phyloP scores from a whole-genome alignment of 345 rosid species.

The Melaleuca quinquenervia region DNA sequence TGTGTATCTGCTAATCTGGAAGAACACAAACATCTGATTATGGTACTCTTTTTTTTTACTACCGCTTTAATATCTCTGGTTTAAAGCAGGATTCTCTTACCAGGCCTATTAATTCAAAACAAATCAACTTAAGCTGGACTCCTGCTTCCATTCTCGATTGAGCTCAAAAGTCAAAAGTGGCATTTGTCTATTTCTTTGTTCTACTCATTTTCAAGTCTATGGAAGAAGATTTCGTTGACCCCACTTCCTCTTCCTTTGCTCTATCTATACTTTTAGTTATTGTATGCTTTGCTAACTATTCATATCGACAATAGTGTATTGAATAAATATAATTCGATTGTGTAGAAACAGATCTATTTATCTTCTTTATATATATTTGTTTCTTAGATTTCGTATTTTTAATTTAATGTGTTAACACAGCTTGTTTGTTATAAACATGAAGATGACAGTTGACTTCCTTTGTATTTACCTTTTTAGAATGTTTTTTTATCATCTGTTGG shows the following conservation, averaged over 20 bases:
- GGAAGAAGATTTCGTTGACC: background rate
- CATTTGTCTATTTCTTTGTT: background rate
- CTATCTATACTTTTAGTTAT: too few species aligned
- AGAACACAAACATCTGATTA: background rate
- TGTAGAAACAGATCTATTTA: too few species aligned
- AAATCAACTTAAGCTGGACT: background rate
- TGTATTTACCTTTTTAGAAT: background rate
- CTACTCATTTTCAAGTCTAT: background rate
- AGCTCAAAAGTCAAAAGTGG: background rate
- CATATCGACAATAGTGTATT: too few species aligned
- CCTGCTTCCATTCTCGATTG: background rate
- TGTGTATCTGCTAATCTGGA: background rate
- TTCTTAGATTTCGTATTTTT: too few species aligned
- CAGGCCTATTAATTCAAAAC: background rate
- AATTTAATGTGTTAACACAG: background rate
- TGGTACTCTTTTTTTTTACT: background rate
- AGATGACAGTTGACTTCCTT: background rate
- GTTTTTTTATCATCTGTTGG: background rate
- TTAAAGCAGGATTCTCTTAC: background rate
- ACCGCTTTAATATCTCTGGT: background rate
- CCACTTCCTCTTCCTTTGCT: too few species aligned
- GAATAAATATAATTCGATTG: too few species aligned
- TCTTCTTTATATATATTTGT: too few species aligned
- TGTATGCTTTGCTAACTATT: too few species aligned
- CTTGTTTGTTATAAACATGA: background rate